Evolutionary conservation across 768 basidiomycete species (phyloP).

Genomic region (Pholiota conissans): DNA sequence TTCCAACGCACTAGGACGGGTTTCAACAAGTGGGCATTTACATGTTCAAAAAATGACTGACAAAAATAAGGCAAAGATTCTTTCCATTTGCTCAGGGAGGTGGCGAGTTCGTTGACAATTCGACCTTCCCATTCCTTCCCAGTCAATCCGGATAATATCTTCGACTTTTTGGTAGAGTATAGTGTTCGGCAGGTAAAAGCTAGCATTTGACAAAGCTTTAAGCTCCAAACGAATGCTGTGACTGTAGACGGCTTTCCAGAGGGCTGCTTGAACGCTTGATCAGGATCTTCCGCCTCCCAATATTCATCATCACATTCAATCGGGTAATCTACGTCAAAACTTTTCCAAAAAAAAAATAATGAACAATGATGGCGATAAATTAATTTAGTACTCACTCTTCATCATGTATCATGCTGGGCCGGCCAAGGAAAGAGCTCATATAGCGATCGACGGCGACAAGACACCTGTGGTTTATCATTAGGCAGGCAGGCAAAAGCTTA

Average conservation of each 20-base stretch:
- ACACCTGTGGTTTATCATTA: constrained; percentile 18
- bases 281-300: constrained; percentile 44
- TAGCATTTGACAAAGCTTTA: constrained; percentile 62
- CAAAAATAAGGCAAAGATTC: constrained; percentile 57
- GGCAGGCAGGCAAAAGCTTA: not conserved
- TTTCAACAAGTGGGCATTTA: not conserved
- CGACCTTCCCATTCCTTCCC: constrained; percentile 56
- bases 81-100: constrained; percentile 62
- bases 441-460: constrained; percentile 33
- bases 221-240: constrained; percentile 49
- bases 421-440: constrained; percentile 54
- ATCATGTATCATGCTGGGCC: constrained; percentile 66
- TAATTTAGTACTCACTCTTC: constrained; percentile 51
- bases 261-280: constrained; percentile 61
- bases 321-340: constrained; percentile 66
- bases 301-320: constrained; percentile 56
- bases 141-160: constrained; percentile 33
- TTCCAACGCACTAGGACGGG: constrained; percentile 43
- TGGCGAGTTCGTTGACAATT: constrained; percentile 61
- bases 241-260: constrained; percentile 53
- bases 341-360: too few species aligned
- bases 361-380: too few species aligned
- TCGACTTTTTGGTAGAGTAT: constrained; percentile 42
- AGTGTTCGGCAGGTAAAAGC: constrained; percentile 64
- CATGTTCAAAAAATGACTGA: constrained; percentile 24